Percentiles rank a stretch among this genome's conserved stretches.
These are phyloP conservation scores for Pyrenophora seminiperda DNA, from an alignment of 2,329 filamentous ascomycete species.

Conservation along the genomic window DNA sequence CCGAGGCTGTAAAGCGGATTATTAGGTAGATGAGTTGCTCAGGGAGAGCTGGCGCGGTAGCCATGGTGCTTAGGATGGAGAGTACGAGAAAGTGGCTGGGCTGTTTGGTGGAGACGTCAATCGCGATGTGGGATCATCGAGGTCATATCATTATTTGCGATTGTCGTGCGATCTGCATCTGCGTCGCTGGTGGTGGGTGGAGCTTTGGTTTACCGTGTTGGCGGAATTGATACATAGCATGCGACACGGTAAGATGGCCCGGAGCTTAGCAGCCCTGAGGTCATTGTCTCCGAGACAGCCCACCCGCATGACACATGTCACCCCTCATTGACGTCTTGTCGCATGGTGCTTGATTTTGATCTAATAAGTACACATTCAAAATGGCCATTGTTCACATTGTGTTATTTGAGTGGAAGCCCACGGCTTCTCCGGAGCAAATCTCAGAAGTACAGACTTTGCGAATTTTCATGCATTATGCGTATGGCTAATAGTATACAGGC, in stretches of 20 bases:
- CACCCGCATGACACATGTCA: slow-evolving; percentile 4
- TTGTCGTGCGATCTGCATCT: slow-evolving; percentile 11
- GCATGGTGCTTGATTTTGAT: not conserved
- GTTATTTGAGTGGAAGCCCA: slow-evolving; percentile 67
- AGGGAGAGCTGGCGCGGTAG: slow-evolving; percentile 36
- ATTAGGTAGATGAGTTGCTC: slow-evolving; percentile 69
- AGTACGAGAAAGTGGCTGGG: slow-evolving; percentile 2
- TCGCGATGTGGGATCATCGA: slow-evolving; percentile 3
- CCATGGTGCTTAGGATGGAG: slow-evolving; percentile 29
- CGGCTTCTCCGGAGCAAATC: slow-evolving; percentile 55
- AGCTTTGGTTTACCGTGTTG: slow-evolving; percentile 4
- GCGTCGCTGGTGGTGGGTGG: slow-evolving; percentile 9
- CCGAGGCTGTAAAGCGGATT: slow-evolving; percentile 85
- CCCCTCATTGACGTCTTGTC: not conserved
- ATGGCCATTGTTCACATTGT: slow-evolving; percentile 74
- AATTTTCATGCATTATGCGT: not conserved
- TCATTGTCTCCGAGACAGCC: slow-evolving; percentile 25
- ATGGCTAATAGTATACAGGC: slow-evolving; percentile 49
- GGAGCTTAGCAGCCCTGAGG: slow-evolving; percentile 29
- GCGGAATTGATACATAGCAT: slow-evolving; percentile 6
- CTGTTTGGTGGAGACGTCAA: not conserved
- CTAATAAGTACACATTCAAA: not conserved
- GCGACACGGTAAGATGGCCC: slow-evolving; percentile 21
- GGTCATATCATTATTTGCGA: not conserved
- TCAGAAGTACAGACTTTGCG: slow-evolving; percentile 55